phyloP scores from a whole-genome alignment of 768 basidiomycete genomes.

The Omphalotus guepiniiformis region DNA sequence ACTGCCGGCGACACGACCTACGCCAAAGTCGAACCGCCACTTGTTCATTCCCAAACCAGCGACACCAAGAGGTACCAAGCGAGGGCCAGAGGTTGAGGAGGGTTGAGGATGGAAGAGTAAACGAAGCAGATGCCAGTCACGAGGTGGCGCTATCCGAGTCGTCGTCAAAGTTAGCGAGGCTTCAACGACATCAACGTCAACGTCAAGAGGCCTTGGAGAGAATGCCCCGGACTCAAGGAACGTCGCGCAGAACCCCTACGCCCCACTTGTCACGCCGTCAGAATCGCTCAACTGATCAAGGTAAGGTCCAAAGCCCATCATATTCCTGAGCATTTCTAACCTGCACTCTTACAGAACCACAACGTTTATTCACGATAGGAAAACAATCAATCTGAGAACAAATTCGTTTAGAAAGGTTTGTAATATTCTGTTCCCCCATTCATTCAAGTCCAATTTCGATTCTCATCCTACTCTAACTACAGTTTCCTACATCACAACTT shows the following conservation, averaged over 20 bases:
- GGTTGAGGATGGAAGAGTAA: background rate
- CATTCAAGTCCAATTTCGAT: no score
- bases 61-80: background rate
- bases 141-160: no score
- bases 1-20: background rate
- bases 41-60: slow-evolving; percentile 1
- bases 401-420: no score
- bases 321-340: no score
- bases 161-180: background rate
- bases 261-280: background rate
- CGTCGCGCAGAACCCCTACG: background rate
- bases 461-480: no score
- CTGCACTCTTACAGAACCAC: no score
- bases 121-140: background rate
- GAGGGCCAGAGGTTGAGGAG: background rate
- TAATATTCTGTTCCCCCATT: no score
- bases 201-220: background rate
- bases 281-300: no score
- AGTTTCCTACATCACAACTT: no score
- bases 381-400: no score
- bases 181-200: background rate
- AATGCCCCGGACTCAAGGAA: background rate
- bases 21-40: background rate
- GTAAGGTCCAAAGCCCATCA: no score
- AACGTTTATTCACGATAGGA: no score